Conservation (phyloP, 768 basidiomycete genomes). For the Tulasnella sp. region DNA sequence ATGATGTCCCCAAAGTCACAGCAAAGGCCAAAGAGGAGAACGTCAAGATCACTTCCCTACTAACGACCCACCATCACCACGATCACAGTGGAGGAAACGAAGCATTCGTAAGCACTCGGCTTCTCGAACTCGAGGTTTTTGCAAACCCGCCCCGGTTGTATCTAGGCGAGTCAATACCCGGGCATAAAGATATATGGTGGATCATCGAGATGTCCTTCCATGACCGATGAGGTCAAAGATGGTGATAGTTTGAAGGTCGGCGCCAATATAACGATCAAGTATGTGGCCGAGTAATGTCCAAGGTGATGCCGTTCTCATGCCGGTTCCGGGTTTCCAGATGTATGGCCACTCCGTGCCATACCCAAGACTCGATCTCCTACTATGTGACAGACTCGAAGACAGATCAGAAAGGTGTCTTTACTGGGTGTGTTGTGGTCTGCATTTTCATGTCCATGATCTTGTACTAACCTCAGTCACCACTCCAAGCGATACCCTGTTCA, state of each 20-base stretch:
- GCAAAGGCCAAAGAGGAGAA: constrained; percentile 57
- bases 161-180: constrained; percentile 46
- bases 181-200: constrained; percentile 73
- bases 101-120: constrained; percentile 26
- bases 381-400: constrained; percentile 55
- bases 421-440: constrained; percentile 51
- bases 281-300: constrained; percentile 21
- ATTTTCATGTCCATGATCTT: neutral
- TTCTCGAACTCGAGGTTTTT: neutral
- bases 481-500: constrained; percentile 75
- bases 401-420: constrained; percentile 71
- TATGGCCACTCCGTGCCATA: constrained; percentile 88
- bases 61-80: constrained; percentile 90
- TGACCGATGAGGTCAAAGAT: constrained; percentile 74
- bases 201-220: constrained; percentile 59
- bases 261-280: constrained; percentile 40
- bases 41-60: constrained; percentile 62
- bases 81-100: constrained; percentile 86
- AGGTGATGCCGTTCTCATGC: constrained; percentile 44
- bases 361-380: constrained; percentile 94
- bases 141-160: neutral
- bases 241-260: constrained; percentile 71
- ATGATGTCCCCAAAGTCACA: constrained; percentile 64
- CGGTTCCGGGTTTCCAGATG: constrained; percentile 48
- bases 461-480: neutral